These are phyloP conservation scores for Drosera capensis DNA, from an alignment of 148 eudicot genomes.

Conservation along the genomic window DNA sequence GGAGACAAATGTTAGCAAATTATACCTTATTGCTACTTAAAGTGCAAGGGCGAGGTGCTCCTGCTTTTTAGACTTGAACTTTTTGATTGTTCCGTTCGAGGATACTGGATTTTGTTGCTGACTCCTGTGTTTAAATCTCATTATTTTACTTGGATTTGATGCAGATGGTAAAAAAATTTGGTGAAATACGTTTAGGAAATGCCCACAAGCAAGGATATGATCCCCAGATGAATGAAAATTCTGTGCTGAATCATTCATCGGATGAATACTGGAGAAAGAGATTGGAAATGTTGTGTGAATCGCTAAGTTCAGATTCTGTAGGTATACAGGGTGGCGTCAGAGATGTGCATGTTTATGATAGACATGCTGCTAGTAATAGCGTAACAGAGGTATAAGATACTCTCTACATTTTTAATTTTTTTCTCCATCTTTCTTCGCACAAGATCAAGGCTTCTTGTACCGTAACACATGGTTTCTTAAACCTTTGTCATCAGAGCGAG, in stretches of 20 bases:
- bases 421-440: neutral
- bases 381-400: conserved; percentile 20
- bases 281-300: conserved; percentile 32
- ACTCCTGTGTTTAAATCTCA: no score
- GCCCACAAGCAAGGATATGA: neutral
- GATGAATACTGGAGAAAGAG: conserved; percentile 31
- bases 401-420: neutral
- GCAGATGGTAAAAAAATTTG: neutral
- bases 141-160: neutral
- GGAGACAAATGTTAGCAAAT: no score
- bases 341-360: conserved; percentile 19
- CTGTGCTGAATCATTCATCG: conserved; percentile 22
- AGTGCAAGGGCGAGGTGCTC: no score
- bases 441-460: neutral
- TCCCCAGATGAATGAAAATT: conserved; percentile 15
- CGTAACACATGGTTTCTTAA: neutral
- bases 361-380: conserved; percentile 10
- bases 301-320: conserved; percentile 20
- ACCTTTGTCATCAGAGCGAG: conserved; percentile 5
- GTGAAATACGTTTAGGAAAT: neutral
- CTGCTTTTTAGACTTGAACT: no score
- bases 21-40: no score
- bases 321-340: conserved; percentile 27
- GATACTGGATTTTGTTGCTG: no score
- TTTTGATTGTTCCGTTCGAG: no score